Evolutionary conservation across 1,139 yeast genomes (phyloP), one percentile per base, ranked within the genome.

Genomic region (Groenewaldozyma sp.): DNA sequence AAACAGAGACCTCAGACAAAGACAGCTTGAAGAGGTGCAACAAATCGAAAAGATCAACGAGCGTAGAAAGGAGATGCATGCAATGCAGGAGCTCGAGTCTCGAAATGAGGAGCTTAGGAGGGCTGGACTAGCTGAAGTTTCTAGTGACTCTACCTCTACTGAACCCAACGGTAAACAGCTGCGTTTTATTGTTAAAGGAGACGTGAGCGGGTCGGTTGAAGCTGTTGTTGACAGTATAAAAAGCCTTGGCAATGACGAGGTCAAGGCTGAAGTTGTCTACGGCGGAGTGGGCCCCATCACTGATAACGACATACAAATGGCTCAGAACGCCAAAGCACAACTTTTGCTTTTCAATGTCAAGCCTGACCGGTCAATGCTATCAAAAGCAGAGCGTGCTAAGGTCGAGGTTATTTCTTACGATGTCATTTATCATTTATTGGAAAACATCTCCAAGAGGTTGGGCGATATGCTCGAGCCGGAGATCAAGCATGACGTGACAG

Each of bases 231-330:
- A 88, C 56, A 78, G 93, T 51, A 76, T 93, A 37, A 71, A 72
- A 46, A 80, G 80, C 4, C 63, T 91, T 19, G 97, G 97, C 3
- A 88, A 91, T 58, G 83, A 81, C 2, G 94, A 83, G 54, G 91
- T 91, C 10, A 67, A 68, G 44, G 74, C 91, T 3, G 64, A 70
- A 16, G 78, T 91, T 1, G 60, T 91, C 3, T 74, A 74, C 36
- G 71, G 78, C 38, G 88, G 80, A 28, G 96, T 91, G 2, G 98
- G 98, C 0, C 63, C 79, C 0, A 93, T 95, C 9, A 78, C 82
- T 1, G 95, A 84, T 42, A 71, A 78, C 2, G 98, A 91, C 59
- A 60, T 91, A 28, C 82, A 80, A 34, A 67, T 88, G 53, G 98
- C 98, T 2, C 74, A 76, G 41, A 71, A 87, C 0, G 72, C 94